Base-by-base conservation (phyloP, 371 early-diverging fungal species). In the Mortierella sp. region DNA sequence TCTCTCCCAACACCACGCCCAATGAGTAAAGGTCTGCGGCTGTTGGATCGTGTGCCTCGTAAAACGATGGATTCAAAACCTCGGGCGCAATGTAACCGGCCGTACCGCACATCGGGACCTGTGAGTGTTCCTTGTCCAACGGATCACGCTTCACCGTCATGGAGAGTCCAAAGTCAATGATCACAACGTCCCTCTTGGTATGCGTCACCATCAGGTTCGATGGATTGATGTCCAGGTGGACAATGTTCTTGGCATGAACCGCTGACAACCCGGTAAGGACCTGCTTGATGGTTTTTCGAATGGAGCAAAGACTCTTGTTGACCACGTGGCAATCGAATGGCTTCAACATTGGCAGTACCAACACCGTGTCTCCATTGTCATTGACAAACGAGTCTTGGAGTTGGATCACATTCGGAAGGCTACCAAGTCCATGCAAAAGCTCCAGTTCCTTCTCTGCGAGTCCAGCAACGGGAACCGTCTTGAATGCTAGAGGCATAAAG, bases 81-180 rank as follows among this genome's bases (percentile, higher is more conserved):
- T 94, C 94, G 21, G 92, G 92, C 9, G 93, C 89, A 34, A 93
- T 84, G 81, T 91, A 94, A 21, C 92, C 93, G 10, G 86, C 84
- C 13, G 94, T 93, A 45, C 93, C 86, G 62, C 89, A 79, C 70
- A 80, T 78, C 40, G 78, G 81, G 54, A 78, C 74, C 21, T n/a
- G 21, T 9, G 49, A 29, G 1, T 27, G 5, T 24, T 21, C 14
- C 25, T 60, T 21, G 17, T 48, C 45, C 3, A 51, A 17, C 16
- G 47, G 45, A 44, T 61, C 24, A 37, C 79, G 78, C 44, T 78
- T 70, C 28, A 74, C 63, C 3, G 37, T 68, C 39, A 54, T 71
- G 17, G 88, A 84, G 28, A 90, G 81, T n/a, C 91, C 91, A 80
- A 88, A 90, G 71, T 90, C 90, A 19, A 91, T 91, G 46, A 91